These are phyloP conservation scores for Trametes sp. DNA, from an alignment of 1,284 basidiomycete genomes.

Conservation along the genomic window DNA sequence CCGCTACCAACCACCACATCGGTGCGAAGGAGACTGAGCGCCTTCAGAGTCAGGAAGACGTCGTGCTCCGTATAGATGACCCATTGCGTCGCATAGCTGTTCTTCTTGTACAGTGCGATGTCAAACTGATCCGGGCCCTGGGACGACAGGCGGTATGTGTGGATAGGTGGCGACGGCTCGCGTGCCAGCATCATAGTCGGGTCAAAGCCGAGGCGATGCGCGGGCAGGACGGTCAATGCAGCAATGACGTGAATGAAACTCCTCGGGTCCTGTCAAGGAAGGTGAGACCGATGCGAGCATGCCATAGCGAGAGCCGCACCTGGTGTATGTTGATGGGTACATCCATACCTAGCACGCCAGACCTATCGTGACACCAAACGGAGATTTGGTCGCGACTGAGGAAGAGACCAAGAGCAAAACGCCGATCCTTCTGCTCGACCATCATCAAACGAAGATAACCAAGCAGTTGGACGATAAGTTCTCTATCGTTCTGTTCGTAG, in stretches of 20 bases:
- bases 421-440: slow-evolving; percentile 3
- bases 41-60: slow-evolving; percentile 2
- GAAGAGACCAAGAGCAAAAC: slow-evolving; percentile 2
- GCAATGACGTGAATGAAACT: slow-evolving; percentile 7
- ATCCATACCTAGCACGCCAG: slow-evolving; percentile 2
- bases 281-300: not conserved
- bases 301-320: not conserved
- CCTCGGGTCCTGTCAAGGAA: not conserved
- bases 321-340: slow-evolving; percentile 2
- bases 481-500: not conserved
- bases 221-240: slow-evolving; percentile 2
- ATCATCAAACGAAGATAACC: not conserved
- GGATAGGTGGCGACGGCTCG: slow-evolving; percentile 4
- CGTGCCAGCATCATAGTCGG: slow-evolving; percentile 2
- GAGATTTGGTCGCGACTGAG: not conserved
- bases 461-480: not conserved
- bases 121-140: slow-evolving; percentile 1
- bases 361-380: slow-evolving; percentile 4
- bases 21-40: not conserved
- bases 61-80: slow-evolving; percentile 2
- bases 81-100: slow-evolving; percentile 2
- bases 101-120: slow-evolving; percentile 1
- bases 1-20: slow-evolving; percentile 4
- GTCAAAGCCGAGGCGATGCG: slow-evolving; percentile 9
- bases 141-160: slow-evolving; percentile 1